A percentile compares a stretch with the other conserved stretches of the same genome.
phyloP scores from a whole-genome alignment of 148 eudicot species.

The Persicaria tinctoria region DNA sequence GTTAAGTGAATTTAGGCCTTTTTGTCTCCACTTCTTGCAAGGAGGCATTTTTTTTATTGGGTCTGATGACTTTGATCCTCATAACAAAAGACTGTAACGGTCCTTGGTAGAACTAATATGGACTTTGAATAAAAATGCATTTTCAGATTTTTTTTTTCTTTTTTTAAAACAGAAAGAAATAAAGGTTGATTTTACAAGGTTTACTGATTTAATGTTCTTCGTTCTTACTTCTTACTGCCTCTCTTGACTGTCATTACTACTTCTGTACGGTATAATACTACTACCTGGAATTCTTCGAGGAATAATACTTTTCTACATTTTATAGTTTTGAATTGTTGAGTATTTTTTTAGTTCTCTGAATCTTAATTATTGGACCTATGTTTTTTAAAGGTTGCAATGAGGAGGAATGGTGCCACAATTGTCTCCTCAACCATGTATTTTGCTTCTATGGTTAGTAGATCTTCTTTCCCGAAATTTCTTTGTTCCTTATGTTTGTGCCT shows the following conservation, averaged over 20 bases:
- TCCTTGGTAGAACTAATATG: background rate
- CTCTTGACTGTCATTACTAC: background rate
- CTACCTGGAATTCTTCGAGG: background rate
- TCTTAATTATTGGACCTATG: background rate
- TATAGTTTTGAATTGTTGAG: background rate
- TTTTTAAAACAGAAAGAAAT: too few species aligned
- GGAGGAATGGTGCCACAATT: conserved; percentile 88
- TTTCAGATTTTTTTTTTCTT: background rate
- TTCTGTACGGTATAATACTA: background rate
- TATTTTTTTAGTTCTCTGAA: background rate
- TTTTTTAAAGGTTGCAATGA: conserved; percentile 57
- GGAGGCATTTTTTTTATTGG: background rate
- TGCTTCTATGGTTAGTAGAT: conserved; percentile 67
- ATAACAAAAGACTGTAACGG: background rate
- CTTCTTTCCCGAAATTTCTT: background rate
- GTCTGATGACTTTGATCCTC: background rate
- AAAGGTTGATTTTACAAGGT: background rate
- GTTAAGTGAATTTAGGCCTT: background rate
- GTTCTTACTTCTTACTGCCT: background rate
- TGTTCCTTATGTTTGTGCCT: background rate
- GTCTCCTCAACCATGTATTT: conserved; percentile 94
- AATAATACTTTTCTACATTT: background rate
- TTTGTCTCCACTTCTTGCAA: background rate
- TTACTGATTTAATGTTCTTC: background rate
- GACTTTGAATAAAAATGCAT: background rate